These are phyloP conservation scores for Diversispora epigaea DNA, from an alignment of 192 early-diverging fungal species.

Conservation along the genomic window DNA sequence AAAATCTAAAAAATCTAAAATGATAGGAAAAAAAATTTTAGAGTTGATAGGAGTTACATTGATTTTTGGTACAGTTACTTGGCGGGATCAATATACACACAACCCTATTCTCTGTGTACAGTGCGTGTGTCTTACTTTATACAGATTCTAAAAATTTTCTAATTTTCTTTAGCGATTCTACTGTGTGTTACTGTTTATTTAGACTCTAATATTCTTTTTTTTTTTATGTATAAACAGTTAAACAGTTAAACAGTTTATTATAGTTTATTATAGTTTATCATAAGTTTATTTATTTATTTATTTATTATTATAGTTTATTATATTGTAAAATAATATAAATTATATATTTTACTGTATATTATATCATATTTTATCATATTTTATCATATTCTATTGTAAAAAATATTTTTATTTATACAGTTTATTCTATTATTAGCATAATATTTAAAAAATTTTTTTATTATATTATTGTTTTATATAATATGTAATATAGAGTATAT, in stretches of 20 bases:
- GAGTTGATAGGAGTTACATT: constrained; percentile 13
- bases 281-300: too few relatives aligned
- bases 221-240: neutral
- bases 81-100: constrained; percentile 7
- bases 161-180: constrained; percentile 1
- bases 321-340: too few relatives aligned
- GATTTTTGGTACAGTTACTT: constrained; percentile 15
- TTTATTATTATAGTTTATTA: too few relatives aligned
- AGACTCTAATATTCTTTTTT: neutral
- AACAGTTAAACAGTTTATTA: neutral
- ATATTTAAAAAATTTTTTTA: too few relatives aligned
- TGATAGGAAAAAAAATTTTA: constrained; percentile 11
- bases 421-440: too few relatives aligned
- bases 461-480: too few relatives aligned
- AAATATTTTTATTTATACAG: too few relatives aligned
- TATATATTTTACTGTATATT: too few relatives aligned
- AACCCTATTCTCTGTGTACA: neutral
- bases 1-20: constrained; percentile 18
- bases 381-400: too few relatives aligned
- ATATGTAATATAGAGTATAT: too few relatives aligned
- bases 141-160: neutral
- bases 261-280: neutral
- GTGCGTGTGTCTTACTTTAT: constrained; percentile 2
- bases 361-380: too few relatives aligned
- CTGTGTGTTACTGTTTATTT: constrained; percentile 13